These are phyloP conservation scores for Reticulascus tulasneorum DNA, from an alignment of 2,329 filamentous ascomycete genomes.

Conservation along the genomic window DNA sequence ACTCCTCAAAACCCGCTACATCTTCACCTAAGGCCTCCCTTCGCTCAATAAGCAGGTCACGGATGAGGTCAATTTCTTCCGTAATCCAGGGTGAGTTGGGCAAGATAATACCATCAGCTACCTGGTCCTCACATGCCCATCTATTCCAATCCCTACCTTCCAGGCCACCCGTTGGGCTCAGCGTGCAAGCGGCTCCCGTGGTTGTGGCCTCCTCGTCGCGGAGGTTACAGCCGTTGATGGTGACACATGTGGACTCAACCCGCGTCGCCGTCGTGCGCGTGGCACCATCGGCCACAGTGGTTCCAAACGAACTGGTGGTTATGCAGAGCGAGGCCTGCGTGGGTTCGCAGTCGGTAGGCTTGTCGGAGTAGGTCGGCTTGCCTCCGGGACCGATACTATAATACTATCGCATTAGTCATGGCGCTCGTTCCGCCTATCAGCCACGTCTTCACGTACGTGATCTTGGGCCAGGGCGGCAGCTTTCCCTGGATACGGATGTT, in stretches of 20 bases:
- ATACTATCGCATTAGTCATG: neutral
- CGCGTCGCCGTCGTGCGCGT: neutral
- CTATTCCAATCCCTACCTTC: neutral
- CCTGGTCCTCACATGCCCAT: neutral
- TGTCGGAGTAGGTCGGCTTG: neutral
- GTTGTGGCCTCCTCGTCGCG: conserved; percentile 1
- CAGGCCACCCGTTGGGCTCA: neutral
- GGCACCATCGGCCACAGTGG: neutral
- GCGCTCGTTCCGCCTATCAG: neutral
- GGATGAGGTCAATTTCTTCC: neutral
- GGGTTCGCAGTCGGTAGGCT: conserved; percentile 1
- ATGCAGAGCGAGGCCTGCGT: conserved; percentile 2
- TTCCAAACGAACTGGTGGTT: conserved; percentile 1
- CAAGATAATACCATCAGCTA: neutral
- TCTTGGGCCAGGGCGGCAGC: conserved; percentile 3
- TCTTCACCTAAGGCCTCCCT: neutral
- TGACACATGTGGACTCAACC: neutral
- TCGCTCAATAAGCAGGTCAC: neutral
- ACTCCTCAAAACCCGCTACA: neutral
- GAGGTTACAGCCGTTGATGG: conserved; percentile 3
- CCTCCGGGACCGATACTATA: conserved; percentile 1
- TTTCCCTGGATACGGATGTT: neutral
- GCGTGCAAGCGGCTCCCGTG: neutral
- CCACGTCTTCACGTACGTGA: conserved; percentile 1
- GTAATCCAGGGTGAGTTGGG: neutral